Percentiles rank a stretch among this genome's conserved stretches.
Evolutionary conservation across 495 filamentous ascomycete genomes (phyloP).

Genomic region (Penicillium ucsense): DNA sequence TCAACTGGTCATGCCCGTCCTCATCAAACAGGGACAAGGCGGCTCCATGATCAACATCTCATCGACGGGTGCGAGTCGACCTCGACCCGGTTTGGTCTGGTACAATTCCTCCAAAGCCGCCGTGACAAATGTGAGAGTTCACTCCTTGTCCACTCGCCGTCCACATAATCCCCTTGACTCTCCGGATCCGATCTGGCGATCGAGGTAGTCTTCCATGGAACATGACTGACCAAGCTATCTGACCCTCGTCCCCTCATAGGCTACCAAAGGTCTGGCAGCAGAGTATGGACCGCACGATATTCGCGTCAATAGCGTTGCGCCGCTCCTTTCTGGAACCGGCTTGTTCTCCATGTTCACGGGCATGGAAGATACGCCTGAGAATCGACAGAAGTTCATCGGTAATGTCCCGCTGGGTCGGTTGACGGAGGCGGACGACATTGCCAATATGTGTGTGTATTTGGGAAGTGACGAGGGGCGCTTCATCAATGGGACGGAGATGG

Average conservation of each 20-base stretch:
- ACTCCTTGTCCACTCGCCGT: too few species aligned
- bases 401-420: conserved; percentile 57
- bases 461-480: conserved; percentile 60
- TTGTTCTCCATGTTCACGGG: conserved; percentile 59
- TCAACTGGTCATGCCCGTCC: conserved; percentile 41
- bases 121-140: conserved; percentile 43
- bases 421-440: conserved; percentile 55
- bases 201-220: too few species aligned
- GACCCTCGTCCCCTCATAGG: conserved; percentile 16
- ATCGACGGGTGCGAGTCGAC: conserved; percentile 51
- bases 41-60: conserved; percentile 59
- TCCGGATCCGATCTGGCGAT: too few species aligned
- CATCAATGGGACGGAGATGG: conserved; percentile 51
- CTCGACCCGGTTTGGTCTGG: conserved; percentile 58
- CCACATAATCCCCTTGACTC: too few species aligned
- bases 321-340: conserved; percentile 51
- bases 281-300: conserved; percentile 59
- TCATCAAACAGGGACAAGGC: conserved; percentile 47
- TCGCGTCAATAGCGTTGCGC: conserved; percentile 54
- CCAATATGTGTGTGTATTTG: conserved; percentile 56
- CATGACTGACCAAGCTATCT: too few species aligned
- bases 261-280: conserved; percentile 56
- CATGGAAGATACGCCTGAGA: conserved; percentile 58
- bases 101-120: conserved; percentile 63
- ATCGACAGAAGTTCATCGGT: conserved; percentile 54